Evolutionary conservation across 768 basidiomycete species (phyloP), one percentile per base, ranked within the genome.

Genomic region (Sporobolomyces pararoseus): DNA sequence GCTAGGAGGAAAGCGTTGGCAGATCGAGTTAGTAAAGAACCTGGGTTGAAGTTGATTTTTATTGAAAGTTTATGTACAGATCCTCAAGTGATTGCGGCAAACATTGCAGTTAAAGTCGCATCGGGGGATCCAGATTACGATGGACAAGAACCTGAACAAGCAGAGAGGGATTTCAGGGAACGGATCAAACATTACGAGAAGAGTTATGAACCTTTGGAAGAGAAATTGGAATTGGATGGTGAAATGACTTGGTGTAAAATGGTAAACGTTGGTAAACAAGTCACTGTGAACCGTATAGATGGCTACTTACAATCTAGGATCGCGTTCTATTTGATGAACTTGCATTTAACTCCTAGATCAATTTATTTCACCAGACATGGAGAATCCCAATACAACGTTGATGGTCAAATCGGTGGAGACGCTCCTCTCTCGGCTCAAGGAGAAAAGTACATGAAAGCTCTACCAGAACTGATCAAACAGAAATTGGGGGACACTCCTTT

Each of bases 351-450:
- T 76, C 95, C 96, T 9, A 84, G 96, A 66, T 91, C 88, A 78
- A 98, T 99, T 70, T 99, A 92, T 81, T 85, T 99, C 69, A 97
- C 96, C 7, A 82, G 96, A 94, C 96, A 99, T 76, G 96, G 96
- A 17, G 96, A 99, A 80, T 96, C 92, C 76, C 90, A 92, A 80
- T 97, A 85, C 81, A 99, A 99, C 76, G 86, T 99, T 7, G 88
- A 91, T 74, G 95, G 95, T 16, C 90, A 93, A 81, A 96, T 99
- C 68, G 96, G 96, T 29, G 96, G 96, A n/a, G 96, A 99, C 78
- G 90, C 96, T 0, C 79, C 86, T 23, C 82, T 99, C 52, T 97
- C 94, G 0, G 83, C 84, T 35, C 86, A 88, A 65, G 96, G 96
- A 3, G 83, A 88, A 82, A 81, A 88, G 75, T 99, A 99, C 79